Conservation (phyloP, 345 rosid genomes). For the Angophora floribunda region DNA sequence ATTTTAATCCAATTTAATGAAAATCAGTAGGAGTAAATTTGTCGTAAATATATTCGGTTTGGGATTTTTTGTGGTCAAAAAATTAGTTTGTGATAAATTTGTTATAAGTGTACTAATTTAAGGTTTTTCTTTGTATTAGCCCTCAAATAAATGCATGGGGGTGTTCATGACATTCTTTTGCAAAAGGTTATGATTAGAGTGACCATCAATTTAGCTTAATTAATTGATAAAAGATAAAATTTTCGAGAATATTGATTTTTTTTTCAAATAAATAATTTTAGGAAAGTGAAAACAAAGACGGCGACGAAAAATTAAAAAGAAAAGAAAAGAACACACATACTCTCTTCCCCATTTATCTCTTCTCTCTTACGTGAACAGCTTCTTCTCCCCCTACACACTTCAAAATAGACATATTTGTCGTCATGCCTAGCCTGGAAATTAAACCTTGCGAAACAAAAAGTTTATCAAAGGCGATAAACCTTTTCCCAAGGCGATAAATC, state of each 20-base stretch:
- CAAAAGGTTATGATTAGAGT: background rate
- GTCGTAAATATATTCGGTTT: no score
- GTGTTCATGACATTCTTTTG: background rate
- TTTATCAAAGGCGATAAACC: background rate
- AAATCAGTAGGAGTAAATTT: no score
- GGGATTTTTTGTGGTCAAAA: no score
- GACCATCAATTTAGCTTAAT: background rate
- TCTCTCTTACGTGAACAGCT: background rate
- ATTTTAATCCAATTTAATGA: no score
- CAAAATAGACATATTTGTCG: background rate
- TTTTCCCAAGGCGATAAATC: background rate
- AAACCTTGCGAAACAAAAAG: background rate
- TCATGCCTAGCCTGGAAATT: background rate
- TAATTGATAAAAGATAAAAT: background rate
- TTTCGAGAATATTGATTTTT: background rate
- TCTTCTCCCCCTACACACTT: background rate
- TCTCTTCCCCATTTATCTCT: background rate
- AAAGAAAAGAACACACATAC: background rate
- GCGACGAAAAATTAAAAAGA: background rate
- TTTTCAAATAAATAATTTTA: no score
- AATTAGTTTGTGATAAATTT: no score
- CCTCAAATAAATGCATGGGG: background rate
- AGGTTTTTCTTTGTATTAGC: no score
- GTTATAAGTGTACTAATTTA: no score
- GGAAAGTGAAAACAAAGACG: background rate